Conservation (phyloP, 257 asterid species). For the Nicotiana attenuata region DNA sequence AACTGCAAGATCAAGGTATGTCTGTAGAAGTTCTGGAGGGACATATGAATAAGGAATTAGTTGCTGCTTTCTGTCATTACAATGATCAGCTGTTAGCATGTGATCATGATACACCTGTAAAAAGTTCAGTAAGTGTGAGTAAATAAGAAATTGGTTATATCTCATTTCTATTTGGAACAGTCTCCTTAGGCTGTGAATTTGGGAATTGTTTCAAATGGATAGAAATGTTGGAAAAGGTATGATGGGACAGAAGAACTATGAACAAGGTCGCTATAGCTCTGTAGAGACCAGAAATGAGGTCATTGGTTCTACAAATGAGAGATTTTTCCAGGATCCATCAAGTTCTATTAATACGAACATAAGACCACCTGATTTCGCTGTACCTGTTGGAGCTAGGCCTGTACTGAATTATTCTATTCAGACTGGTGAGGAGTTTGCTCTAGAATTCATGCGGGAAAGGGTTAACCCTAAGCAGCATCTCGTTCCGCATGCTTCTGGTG, state of each 20-base stretch:
- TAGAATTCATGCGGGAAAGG: conserved; percentile 94
- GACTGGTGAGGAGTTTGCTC: conserved; percentile 93
- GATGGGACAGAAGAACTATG: conserved; percentile 47
- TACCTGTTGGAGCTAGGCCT: conserved; percentile 55
- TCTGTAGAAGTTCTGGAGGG: neutral
- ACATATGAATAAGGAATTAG: neutral
- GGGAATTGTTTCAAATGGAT: conserved; percentile 38
- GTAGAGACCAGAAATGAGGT: conserved; percentile 50
- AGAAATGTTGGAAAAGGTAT: conserved; percentile 41
- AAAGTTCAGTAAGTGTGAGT: neutral
- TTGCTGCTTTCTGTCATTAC: neutral
- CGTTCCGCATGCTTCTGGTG: conserved; percentile 44
- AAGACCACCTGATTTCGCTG: conserved; percentile 48
- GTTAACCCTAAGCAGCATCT: conserved; percentile 68
- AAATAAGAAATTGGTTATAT: neutral
- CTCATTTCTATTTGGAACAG: neutral
- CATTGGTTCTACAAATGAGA: conserved; percentile 51
- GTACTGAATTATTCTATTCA: conserved; percentile 83
- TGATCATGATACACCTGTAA: neutral
- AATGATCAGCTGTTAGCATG: neutral
- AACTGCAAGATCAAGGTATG: neutral
- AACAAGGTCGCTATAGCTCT: conserved; percentile 44
- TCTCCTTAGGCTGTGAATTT: neutral
- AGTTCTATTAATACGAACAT: conserved; percentile 41
- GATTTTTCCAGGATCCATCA: conserved; percentile 57